Evolutionary conservation across 176 grass and related monocot genomes (phyloP).

Genomic region (Bromus sterilis): DNA sequence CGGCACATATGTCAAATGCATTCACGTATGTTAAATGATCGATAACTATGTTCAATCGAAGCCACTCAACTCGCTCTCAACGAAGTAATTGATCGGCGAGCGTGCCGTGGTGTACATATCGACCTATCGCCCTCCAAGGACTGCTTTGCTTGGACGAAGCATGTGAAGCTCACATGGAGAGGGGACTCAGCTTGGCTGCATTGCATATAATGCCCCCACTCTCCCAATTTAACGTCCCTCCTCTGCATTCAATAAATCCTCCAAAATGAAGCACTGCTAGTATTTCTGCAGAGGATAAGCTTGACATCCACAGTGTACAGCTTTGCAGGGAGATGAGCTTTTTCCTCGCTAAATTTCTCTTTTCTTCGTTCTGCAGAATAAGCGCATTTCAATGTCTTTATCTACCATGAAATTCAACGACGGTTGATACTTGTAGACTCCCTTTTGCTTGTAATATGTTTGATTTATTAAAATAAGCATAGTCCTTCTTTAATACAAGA

Average conservation of each 20-base stretch:
- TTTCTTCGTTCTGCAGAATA: background rate
- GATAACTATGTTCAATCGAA: background rate
- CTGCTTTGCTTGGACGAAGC: background rate
- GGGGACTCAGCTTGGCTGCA: background rate
- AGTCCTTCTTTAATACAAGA: too few relatives aligned
- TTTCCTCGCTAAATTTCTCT: background rate
- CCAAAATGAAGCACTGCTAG: background rate
- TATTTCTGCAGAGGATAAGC: background rate
- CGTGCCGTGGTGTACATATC: background rate
- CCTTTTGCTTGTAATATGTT: background rate
- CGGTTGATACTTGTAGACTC: background rate
- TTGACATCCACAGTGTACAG: background rate
- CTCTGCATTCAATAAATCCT: background rate
- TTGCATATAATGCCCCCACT: conserved; percentile 7
- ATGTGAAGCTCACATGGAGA: conserved; percentile 32
- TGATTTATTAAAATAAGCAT: too few relatives aligned
- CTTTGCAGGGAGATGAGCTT: background rate
- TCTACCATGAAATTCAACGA: background rate
- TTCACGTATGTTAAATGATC: background rate
- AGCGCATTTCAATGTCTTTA: background rate
- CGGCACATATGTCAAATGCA: background rate
- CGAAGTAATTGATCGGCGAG: background rate
- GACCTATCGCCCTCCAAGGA: background rate
- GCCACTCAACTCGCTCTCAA: background rate
- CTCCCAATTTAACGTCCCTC: background rate